Evolutionary conservation across 257 asterid species (phyloP).

Genomic region (Solanum appendiculatum): DNA sequence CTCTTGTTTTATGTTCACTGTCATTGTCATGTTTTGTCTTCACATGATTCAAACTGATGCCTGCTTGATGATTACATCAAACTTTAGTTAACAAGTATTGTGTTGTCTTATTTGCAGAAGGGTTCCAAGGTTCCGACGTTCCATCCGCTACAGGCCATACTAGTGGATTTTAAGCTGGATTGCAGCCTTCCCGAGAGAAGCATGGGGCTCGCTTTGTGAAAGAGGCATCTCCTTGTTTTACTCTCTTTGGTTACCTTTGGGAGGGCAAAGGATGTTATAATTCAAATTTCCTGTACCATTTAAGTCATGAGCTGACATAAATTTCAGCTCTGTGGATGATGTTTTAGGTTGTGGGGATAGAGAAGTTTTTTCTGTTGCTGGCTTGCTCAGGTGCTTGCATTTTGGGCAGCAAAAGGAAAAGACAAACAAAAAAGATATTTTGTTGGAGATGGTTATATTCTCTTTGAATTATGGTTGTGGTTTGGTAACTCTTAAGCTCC

Average conservation of each 20-base stretch:
- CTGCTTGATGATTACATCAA: not conserved
- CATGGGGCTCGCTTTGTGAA: not conserved
- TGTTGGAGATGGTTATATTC: not conserved
- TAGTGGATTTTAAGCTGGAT: slow-evolving; percentile 6
- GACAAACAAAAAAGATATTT: not conserved
- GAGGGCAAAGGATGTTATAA: not conserved
- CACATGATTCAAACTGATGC: not conserved
- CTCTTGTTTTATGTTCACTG: not conserved
- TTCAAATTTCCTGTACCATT: slow-evolving; percentile 1
- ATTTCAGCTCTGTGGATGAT: not conserved
- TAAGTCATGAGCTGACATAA: not conserved
- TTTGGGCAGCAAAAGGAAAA: not conserved
- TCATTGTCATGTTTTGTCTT: not conserved
- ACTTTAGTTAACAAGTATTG: not conserved
- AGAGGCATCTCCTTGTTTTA: not conserved
- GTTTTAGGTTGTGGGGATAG: not conserved
- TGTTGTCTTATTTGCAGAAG: slow-evolving; percentile 30
- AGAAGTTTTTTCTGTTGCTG: not conserved
- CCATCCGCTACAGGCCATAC: slow-evolving; percentile 49
- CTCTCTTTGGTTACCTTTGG: not conserved
- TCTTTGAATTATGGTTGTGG: not conserved
- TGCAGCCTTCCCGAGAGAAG: slow-evolving; percentile 5
- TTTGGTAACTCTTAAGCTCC: not conserved
- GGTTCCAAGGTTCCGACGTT: slow-evolving; percentile 36
- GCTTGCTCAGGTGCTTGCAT: not conserved